Percentiles rank a stretch among this genome's conserved stretches.
Evolutionary conservation across 169 alveolate genomes (phyloP).

Genomic region (Eimeria sp.): DNA sequence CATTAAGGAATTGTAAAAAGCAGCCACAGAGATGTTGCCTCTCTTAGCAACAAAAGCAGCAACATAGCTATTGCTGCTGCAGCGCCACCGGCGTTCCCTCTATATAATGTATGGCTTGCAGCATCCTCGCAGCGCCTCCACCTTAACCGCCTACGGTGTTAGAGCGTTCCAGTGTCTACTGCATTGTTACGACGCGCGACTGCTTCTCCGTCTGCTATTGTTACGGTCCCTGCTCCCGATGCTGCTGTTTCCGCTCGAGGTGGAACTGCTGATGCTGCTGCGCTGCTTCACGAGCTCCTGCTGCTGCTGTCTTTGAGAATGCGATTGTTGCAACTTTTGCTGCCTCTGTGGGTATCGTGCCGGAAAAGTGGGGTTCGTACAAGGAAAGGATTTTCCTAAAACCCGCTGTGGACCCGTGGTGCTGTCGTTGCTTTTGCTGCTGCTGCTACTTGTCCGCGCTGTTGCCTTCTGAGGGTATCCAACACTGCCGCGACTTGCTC

Average conservation of each 20-base stretch:
- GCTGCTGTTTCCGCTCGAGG: neutral
- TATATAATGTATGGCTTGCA: neutral
- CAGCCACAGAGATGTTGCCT: neutral
- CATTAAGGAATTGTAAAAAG: neutral
- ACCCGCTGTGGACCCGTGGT: neutral
- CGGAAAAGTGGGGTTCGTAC: neutral
- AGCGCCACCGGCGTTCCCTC: neutral
- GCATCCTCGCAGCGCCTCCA: neutral
- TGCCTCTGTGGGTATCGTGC: neutral
- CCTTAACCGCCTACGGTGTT: neutral
- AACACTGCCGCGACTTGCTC: neutral
- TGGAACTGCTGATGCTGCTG: slow-evolving; percentile 11
- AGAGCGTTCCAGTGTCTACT: neutral
- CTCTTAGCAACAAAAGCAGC: neutral
- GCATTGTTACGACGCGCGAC: neutral
- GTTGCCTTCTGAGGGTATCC: slow-evolving; percentile 21
- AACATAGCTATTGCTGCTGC: neutral
- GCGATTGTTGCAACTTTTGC: slow-evolving; percentile 12
- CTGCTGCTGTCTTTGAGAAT: slow-evolving; percentile 9
- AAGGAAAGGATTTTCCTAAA: neutral
- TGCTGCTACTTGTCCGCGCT: slow-evolving; percentile 9
- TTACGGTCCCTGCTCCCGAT: neutral
- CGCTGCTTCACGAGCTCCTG: slow-evolving; percentile 40
- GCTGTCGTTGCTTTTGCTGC: slow-evolving; percentile 18
- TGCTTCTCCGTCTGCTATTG: neutral